A percentile compares a stretch with the other conserved stretches of the same genome.
Conservation (phyloP, 306 rosid genomes). For the Gleditsia sinensis region DNA sequence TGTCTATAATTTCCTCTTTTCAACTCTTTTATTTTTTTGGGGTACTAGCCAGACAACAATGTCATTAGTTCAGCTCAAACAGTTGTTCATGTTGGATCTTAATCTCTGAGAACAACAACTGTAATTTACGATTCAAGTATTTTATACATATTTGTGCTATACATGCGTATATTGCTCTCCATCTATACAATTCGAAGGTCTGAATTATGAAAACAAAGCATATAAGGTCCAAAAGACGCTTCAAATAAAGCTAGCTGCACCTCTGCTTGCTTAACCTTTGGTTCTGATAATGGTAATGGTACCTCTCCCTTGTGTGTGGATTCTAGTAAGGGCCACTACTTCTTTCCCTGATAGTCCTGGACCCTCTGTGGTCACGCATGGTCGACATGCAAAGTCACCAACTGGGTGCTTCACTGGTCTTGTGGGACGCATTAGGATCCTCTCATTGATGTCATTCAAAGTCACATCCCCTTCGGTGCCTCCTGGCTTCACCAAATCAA, state of each 20-base stretch:
- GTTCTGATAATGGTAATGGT: slow-evolving; percentile 97
- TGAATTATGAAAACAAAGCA: slow-evolving; percentile 42
- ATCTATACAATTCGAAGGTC: slow-evolving; percentile 54
- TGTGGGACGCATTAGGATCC: slow-evolving; percentile 86
- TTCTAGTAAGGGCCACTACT: slow-evolving; percentile 89
- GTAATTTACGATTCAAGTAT: too few relatives aligned
- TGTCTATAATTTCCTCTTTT: not conserved
- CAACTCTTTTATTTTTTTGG: not conserved
- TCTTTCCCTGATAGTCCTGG: slow-evolving; percentile 95
- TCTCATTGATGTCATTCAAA: slow-evolving; percentile 86
- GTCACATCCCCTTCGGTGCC: slow-evolving; percentile 90
- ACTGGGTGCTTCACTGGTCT: slow-evolving; percentile 93
- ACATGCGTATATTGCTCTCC: slow-evolving; percentile 31
- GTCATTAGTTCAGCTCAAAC: slow-evolving; percentile 22
- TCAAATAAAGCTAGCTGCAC: slow-evolving; percentile 32
- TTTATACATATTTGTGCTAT: not conserved
- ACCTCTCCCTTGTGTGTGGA: slow-evolving; percentile 93
- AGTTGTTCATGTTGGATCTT: slow-evolving; percentile 40
- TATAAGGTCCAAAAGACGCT: slow-evolving; percentile 41
- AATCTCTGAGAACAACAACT: slow-evolving; percentile 38
- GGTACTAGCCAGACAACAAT: slow-evolving; percentile 24
- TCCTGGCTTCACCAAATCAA: slow-evolving; percentile 96
- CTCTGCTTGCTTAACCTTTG: slow-evolving; percentile 64
- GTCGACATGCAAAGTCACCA: slow-evolving; percentile 95
- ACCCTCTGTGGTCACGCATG: slow-evolving; percentile 78